Evolutionary conservation across 768 basidiomycete species (phyloP).

Genomic region (Lactarius tabidus): DNA sequence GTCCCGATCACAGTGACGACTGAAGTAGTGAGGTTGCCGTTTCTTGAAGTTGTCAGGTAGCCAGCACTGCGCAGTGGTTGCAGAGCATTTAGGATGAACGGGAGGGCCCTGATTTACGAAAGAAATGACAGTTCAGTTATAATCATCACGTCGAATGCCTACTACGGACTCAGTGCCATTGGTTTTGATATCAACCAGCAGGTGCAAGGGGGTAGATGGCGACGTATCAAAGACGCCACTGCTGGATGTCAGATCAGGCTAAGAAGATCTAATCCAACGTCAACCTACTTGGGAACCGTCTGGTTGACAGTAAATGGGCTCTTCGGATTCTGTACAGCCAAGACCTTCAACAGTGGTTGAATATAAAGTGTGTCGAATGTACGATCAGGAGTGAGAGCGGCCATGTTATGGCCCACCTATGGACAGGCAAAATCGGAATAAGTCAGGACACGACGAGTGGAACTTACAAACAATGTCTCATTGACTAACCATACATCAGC

Average conservation of each 20-base stretch:
- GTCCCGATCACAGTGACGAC: slow-evolving; percentile 47
- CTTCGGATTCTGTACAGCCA: slow-evolving; percentile 41
- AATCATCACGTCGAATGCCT: slow-evolving; percentile 11
- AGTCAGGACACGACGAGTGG: not conserved
- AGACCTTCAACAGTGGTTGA: slow-evolving; percentile 42
- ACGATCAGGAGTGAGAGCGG: slow-evolving; percentile 40
- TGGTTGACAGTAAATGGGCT: slow-evolving; percentile 40
- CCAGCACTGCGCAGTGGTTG: slow-evolving; percentile 43
- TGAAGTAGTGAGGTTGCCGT: slow-evolving; percentile 37
- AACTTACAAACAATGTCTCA: slow-evolving; percentile 42
- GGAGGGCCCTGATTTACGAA: slow-evolving; percentile 36
- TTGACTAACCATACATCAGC: slow-evolving; percentile 50
- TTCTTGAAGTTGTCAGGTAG: slow-evolving; percentile 45
- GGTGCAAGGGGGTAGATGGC: slow-evolving; percentile 39
- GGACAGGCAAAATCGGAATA: not conserved
- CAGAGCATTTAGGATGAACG: slow-evolving; percentile 42
- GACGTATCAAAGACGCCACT: slow-evolving; percentile 50
- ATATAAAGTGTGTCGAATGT: slow-evolving; percentile 48
- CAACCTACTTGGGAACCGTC: slow-evolving; percentile 40
- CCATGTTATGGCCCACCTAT: slow-evolving; percentile 45
- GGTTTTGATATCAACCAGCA: slow-evolving; percentile 52
- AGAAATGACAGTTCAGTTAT: not conserved
- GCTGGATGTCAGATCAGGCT: not conserved
- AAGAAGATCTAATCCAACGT: not conserved
- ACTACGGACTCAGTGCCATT: slow-evolving; percentile 43